These are phyloP conservation scores for Populus trichocarpa DNA, from an alignment of 441 rosid species.

Conservation along the genomic window DNA sequence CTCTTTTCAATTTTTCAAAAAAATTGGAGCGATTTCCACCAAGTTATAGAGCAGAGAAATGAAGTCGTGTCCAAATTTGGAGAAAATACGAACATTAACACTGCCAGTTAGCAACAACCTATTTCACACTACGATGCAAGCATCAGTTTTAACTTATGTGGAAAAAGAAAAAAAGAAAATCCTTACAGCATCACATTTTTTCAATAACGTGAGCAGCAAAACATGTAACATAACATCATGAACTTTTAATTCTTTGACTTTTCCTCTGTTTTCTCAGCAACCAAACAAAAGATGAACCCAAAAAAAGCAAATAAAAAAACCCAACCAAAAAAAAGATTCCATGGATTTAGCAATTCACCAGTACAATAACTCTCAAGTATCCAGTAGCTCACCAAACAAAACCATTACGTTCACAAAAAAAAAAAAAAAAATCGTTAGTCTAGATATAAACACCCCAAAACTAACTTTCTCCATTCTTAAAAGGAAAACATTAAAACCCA, in stretches of 20 bases:
- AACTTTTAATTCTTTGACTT: background rate
- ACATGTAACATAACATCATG: background rate
- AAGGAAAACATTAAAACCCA: background rate
- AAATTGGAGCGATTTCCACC: background rate
- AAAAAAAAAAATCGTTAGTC: background rate
- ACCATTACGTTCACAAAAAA: background rate
- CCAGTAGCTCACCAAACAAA: conserved; percentile 1
- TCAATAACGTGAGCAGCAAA: background rate
- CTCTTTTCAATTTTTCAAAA: background rate
- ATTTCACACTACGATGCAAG: background rate
- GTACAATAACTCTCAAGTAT: background rate
- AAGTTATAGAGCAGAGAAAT: conserved; percentile 2
- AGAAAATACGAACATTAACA: conserved; percentile 1
- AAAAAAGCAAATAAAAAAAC: background rate
- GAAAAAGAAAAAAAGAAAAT: background rate
- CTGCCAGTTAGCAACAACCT: conserved; percentile 7
- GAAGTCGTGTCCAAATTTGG: conserved; percentile 3
- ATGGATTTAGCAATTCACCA: conserved; percentile 4
- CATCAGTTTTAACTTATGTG: background rate
- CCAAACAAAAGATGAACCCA: conserved; percentile 12
- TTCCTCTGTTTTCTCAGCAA: conserved; percentile 18
- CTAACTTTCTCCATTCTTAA: background rate
- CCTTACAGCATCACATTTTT: background rate
- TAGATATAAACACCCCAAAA: background rate
- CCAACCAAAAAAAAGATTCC: background rate